These are phyloP conservation scores for Tulasnella sp. DNA, from an alignment of 768 basidiomycete species.

Conservation along the genomic window DNA sequence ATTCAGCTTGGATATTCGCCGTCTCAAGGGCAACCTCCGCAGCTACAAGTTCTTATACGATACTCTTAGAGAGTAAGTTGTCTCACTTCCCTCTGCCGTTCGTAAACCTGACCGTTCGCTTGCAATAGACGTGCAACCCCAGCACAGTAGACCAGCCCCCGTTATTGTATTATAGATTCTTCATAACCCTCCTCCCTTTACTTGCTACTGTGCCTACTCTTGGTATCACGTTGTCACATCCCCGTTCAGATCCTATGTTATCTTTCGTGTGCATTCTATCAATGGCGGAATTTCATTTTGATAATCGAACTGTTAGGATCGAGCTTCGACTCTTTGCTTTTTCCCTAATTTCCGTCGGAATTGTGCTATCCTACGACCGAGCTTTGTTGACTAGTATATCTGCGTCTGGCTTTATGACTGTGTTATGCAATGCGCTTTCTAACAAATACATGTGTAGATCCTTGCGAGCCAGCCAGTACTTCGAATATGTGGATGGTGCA, in stretches of 20 bases:
- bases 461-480: background rate
- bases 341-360: background rate
- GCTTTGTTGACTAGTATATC: background rate
- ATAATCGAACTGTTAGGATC: background rate
- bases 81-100: background rate
- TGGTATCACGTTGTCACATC: conserved; percentile 7
- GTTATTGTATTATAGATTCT: conserved; percentile 9
- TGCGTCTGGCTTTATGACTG: background rate
- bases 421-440: conserved; percentile 1
- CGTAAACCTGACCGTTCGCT: background rate
- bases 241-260: conserved; percentile 5
- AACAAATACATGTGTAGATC: conserved; percentile 6
- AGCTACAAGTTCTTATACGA: conserved; percentile 93
- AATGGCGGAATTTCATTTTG: background rate
- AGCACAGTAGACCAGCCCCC: background rate
- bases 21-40: conserved; percentile 87
- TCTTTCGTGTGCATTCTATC: conserved; percentile 5
- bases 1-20: conserved; percentile 85
- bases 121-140: background rate
- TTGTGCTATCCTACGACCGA: background rate
- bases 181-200: background rate
- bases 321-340: background rate
- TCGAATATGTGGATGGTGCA: background rate
- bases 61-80: conserved; percentile 76
- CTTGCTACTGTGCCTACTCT: background rate